Percentiles rank a stretch among this genome's conserved stretches.
Conservation (phyloP, 148 eudicot species). For the Rhododendron molle region DNA sequence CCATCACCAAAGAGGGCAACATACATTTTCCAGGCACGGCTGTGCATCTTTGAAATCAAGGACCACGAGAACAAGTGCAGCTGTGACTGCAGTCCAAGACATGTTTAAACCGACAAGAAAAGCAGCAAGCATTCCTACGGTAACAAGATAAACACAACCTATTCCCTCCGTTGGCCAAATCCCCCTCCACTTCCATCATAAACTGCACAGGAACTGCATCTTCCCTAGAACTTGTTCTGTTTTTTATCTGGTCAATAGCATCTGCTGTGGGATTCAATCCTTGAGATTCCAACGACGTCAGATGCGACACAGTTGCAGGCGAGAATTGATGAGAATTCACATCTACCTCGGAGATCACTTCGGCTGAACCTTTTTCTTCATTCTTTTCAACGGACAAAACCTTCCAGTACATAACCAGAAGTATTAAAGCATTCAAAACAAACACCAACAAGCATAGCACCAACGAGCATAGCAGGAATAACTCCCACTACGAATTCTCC, state of each 20-base stretch:
- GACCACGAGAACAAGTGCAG: conserved; percentile 73
- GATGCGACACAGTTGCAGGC: neutral
- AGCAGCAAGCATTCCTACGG: conserved; percentile 59
- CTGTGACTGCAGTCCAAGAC: conserved; percentile 83
- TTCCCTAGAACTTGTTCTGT: neutral
- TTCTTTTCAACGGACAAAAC: conserved; percentile 54
- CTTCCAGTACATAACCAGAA: conserved; percentile 52
- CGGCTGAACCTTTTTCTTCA: too few species aligned
- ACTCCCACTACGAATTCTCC: neutral
- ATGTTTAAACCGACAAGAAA: conserved; percentile 58
- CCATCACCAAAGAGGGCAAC: neutral
- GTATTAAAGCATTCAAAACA: neutral
- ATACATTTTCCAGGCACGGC: conserved; percentile 57
- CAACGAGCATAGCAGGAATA: conserved; percentile 9
- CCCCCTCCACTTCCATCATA: conserved; percentile 14
- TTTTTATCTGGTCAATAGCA: neutral
- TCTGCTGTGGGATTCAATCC: neutral
- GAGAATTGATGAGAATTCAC: conserved; percentile 59
- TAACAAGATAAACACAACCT: conserved; percentile 59
- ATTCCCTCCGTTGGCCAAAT: conserved; percentile 33
- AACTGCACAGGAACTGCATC: conserved; percentile 3
- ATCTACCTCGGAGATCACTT: conserved; percentile 49
- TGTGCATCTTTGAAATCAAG: conserved; percentile 37
- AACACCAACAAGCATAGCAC: conserved; percentile 10
- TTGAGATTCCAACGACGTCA: conserved; percentile 27